Percentiles rank a stretch among this genome's conserved stretches.
Evolutionary conservation across 306 rosid genomes (phyloP).

Genomic region (Citrullus mucosospermus): DNA sequence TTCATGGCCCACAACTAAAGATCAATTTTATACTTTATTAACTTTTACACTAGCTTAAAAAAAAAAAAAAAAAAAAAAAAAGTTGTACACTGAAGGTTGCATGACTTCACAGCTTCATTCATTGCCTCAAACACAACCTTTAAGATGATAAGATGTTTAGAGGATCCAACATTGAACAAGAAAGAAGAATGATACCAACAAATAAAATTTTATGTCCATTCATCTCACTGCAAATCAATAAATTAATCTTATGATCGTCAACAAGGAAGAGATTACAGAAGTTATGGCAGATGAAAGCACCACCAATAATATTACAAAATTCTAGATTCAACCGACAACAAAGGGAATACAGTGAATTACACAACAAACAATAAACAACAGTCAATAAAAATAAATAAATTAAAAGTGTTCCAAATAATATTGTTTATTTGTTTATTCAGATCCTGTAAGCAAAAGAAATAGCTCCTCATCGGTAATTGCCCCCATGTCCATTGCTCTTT

Average conservation of each 20-base stretch:
- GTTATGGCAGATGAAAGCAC: not conserved
- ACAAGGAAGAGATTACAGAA: not conserved
- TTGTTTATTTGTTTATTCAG: conserved; percentile 26
- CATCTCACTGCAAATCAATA: not conserved
- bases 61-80: no score
- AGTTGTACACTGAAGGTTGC: no score
- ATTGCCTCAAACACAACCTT: no score
- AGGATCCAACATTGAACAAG: not conserved
- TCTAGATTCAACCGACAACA: not conserved
- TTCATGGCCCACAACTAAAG: no score
- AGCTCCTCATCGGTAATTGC: conserved; percentile 88
- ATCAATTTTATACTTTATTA: no score
- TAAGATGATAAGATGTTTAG: no score
- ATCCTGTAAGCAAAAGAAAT: conserved; percentile 57
- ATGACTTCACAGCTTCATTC: no score
- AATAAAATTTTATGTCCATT: not conserved
- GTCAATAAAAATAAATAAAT: not conserved
- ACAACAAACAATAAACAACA: not conserved
- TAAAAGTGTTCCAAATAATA: not conserved
- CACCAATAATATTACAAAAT: not conserved
- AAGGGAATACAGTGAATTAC: not conserved
- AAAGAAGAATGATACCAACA: not conserved
- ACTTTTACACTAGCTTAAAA: no score
- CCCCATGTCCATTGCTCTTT: conserved; percentile 97
- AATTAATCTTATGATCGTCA: not conserved